phyloP scores from a whole-genome alignment of 371 early-diverging fungal species.

The Mortierella sp. region DNA sequence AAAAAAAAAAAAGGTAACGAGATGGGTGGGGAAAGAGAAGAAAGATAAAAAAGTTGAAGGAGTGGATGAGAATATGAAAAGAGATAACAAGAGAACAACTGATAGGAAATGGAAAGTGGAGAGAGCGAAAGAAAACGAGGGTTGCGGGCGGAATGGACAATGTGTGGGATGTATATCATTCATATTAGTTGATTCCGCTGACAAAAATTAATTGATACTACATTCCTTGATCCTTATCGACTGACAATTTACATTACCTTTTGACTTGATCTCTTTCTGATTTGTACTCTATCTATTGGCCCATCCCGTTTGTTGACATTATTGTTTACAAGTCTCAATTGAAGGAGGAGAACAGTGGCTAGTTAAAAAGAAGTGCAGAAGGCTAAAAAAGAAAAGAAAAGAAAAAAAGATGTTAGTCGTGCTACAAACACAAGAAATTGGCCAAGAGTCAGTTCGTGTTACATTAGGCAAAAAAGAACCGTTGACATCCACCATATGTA shows the following conservation, averaged over 20 bases:
- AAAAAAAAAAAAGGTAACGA: background rate
- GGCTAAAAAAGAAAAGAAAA: background rate
- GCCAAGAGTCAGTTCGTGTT: background rate
- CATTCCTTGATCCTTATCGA: slow-evolving; percentile 9
- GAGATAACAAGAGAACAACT: background rate
- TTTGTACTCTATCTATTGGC: slow-evolving; percentile 7
- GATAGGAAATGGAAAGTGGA: background rate
- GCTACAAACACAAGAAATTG: slow-evolving; percentile 4
- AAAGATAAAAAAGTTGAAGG: background rate
- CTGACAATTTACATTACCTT: background rate
- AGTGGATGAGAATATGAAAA: background rate
- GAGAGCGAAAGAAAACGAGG: slow-evolving; percentile 11
- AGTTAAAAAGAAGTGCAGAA: too few species aligned
- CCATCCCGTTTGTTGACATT: background rate
- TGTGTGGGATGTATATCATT: background rate
- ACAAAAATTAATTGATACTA: slow-evolving; percentile 11
- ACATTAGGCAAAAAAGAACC: background rate
- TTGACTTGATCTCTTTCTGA: background rate
- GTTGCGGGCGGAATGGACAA: slow-evolving; percentile 4
- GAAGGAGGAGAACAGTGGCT: background rate
- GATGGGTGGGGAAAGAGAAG: background rate
- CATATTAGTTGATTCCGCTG: slow-evolving; percentile 15
- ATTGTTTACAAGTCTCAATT: background rate
- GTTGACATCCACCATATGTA: background rate
- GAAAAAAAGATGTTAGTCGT: background rate